Evolutionary conservation across 352 stramenopile species (phyloP).

Genomic region (Globisporangium cederbergense): DNA sequence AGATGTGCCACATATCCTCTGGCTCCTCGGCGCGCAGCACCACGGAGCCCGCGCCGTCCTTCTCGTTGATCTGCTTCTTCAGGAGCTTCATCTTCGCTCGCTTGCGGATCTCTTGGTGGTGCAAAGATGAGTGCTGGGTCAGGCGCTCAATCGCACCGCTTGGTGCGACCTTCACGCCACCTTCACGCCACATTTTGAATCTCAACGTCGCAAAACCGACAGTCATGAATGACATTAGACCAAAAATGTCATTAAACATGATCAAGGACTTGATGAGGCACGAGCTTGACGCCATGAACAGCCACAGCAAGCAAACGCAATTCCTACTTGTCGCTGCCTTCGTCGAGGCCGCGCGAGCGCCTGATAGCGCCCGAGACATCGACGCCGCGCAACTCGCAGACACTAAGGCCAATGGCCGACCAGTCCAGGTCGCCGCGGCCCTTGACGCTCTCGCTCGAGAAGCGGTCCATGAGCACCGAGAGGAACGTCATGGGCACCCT

Average conservation of each 20-base stretch:
- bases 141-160: too few species aligned
- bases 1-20: conserved; percentile 99
- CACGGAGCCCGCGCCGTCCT: conserved; percentile 92
- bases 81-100: conserved; percentile 84
- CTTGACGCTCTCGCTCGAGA: conserved; percentile 54
- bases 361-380: conserved; percentile 43
- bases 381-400: conserved; percentile 55
- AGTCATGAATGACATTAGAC: too few species aligned
- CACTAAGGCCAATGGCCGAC: conserved; percentile 64
- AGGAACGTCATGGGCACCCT: conserved; percentile 76
- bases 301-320: neutral
- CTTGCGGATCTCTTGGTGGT: neutral
- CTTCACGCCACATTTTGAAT: neutral
- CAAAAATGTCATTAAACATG: too few species aligned
- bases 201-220: neutral
- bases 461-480: conserved; percentile 69
- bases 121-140: neutral
- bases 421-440: conserved; percentile 68
- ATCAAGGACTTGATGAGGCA: too few species aligned
- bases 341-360: conserved; percentile 18
- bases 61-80: conserved; percentile 91
- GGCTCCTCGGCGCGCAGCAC: conserved; percentile 93
- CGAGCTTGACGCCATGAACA: neutral
- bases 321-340: neutral
- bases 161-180: neutral